Conservation (phyloP, 2,329 filamentous ascomycete species). For the Ceratocystiopsis brevicomis region DNA sequence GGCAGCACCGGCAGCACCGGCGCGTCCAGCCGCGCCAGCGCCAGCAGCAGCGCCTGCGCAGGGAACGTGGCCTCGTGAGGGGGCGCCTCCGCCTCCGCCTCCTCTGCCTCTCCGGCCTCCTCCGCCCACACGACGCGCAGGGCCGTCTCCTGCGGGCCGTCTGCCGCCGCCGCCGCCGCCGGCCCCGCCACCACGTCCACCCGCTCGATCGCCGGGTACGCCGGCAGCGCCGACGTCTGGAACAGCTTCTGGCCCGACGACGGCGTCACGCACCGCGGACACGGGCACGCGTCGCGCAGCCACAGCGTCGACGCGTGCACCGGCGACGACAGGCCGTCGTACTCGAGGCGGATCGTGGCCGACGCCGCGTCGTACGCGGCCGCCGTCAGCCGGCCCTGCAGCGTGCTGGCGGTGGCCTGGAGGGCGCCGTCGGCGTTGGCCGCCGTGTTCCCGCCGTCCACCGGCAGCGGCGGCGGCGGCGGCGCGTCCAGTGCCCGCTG, state of each 20-base stretch:
- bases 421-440: too few relatives aligned
- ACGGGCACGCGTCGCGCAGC: slow-evolving; percentile 40
- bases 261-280: slow-evolving; percentile 35
- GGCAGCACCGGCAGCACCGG: slow-evolving; percentile 19
- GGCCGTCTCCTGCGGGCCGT: background rate
- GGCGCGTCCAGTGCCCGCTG: too few relatives aligned
- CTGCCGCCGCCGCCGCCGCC: slow-evolving; percentile 1
- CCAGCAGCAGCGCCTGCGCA: slow-evolving; percentile 3
- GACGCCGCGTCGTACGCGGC: background rate
- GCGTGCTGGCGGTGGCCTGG: too few relatives aligned
- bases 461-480: too few relatives aligned
- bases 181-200: background rate
- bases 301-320: slow-evolving; percentile 10
- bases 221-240: slow-evolving; percentile 43
- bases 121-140: slow-evolving; percentile 3
- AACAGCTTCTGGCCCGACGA: slow-evolving; percentile 46
- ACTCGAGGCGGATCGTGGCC: background rate
- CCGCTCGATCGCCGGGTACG: slow-evolving; percentile 1
- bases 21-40: slow-evolving; percentile 19
- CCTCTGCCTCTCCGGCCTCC: background rate
- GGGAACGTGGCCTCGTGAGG: slow-evolving; percentile 2
- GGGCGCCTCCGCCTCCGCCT: background rate
- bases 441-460: too few relatives aligned
- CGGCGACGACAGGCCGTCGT: background rate
- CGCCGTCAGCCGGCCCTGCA: background rate